Conservation (phyloP, 306 rosid species). For the Oxytropis ochrocephala region DNA sequence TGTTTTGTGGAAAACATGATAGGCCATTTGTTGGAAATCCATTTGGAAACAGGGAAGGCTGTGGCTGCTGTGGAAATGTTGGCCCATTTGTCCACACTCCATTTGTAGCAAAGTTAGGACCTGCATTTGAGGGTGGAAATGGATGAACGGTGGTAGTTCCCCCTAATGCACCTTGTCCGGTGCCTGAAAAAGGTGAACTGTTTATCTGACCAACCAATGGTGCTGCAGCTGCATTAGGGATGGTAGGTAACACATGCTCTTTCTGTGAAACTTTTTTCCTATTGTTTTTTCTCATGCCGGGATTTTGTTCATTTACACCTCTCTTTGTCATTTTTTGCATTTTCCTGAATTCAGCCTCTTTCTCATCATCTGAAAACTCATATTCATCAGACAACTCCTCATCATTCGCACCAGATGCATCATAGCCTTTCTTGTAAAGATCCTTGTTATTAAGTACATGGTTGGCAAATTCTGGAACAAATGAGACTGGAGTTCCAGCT, state of each 20-base stretch:
- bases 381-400: constrained; percentile 67
- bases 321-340: constrained; percentile 51
- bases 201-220: constrained; percentile 21
- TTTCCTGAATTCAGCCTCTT: constrained; percentile 74
- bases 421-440: constrained; percentile 82
- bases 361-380: constrained; percentile 96
- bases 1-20: constrained; percentile 46
- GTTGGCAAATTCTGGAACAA: constrained; percentile 70
- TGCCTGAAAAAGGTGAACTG: constrained; percentile 28
- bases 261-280: constrained; percentile 26
- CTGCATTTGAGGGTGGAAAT: constrained; percentile 32
- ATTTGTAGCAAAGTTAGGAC: constrained; percentile 27
- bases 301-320: constrained; percentile 46
- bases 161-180: constrained; percentile 32
- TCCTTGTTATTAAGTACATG: constrained; percentile 68
- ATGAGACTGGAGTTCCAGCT: constrained; percentile 55
- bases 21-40: constrained; percentile 43
- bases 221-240: constrained; percentile 23
- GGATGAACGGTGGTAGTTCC: constrained; percentile 32
- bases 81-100: constrained; percentile 53
- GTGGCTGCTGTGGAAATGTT: constrained; percentile 35
- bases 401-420: constrained; percentile 83
- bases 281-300: constrained; percentile 34
- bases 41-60: constrained; percentile 32
- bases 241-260: constrained; percentile 18